Conservation (phyloP, 192 early-diverging fungal species). For the Backusella westeae region DNA sequence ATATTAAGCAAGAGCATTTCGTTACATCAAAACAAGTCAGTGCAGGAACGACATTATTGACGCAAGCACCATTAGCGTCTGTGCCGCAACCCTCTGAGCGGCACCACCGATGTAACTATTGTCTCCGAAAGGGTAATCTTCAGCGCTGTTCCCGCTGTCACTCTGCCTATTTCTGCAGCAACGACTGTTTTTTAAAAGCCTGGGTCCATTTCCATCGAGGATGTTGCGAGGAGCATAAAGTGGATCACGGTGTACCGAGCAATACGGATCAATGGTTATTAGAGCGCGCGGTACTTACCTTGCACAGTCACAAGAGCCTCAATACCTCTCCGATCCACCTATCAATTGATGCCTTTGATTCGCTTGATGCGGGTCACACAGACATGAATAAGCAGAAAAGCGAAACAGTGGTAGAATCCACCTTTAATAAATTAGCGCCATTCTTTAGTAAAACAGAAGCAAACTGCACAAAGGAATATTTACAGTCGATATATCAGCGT, state of each 20-base stretch:
- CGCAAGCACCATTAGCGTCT: conserved; percentile 9
- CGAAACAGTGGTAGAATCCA: not conserved
- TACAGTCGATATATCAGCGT: not conserved
- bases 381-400: conserved; percentile 23
- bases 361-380: not conserved
- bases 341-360: not conserved
- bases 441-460: not conserved
- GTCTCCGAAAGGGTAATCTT: conserved; percentile 19
- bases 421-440: not conserved
- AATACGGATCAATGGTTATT: conserved; percentile 15
- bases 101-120: conserved; percentile 25
- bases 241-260: not conserved
- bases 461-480: not conserved
- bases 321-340: conserved; percentile 2
- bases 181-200: conserved; percentile 30
- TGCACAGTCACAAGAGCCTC: conserved; percentile 23
- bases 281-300: conserved; percentile 13
- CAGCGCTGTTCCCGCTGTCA: conserved; percentile 33
- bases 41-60: conserved; percentile 1
- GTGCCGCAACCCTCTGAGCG: conserved; percentile 26
- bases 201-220: conserved; percentile 26
- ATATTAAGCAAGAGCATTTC: not conserved
- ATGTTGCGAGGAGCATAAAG: conserved; percentile 10
- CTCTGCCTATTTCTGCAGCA: conserved; percentile 33
- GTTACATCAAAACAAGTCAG: not conserved